phyloP scores from a whole-genome alignment of 164 flowering plant genomes.

The Hamamelis virginiana region DNA sequence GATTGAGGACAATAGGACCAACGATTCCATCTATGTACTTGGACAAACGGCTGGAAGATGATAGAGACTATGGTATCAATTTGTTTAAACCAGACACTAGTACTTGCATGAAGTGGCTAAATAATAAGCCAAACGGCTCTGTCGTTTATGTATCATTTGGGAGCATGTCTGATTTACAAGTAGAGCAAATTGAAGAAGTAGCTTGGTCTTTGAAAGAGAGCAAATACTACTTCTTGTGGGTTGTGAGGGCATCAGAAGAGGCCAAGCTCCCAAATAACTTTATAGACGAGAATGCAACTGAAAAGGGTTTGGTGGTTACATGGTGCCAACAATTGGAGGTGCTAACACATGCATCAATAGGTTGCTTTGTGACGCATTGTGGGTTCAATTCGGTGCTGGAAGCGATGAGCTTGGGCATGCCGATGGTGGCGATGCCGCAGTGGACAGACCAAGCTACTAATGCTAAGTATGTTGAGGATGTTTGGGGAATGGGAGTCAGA shows the following conservation, averaged over 20 bases:
- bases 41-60: slow-evolving; percentile 20
- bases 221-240: no score
- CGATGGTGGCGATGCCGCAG: slow-evolving; percentile 30
- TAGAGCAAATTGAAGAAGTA: slow-evolving; percentile 23
- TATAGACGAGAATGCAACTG: not conserved
- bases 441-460: slow-evolving; percentile 28
- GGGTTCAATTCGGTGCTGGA: slow-evolving; percentile 27
- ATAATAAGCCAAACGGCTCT: slow-evolving; percentile 7
- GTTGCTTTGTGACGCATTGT: no score
- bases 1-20: no score
- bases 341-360: slow-evolving; percentile 15
- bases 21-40: no score
- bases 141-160: no score
- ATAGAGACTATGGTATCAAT: slow-evolving; percentile 19
- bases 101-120: slow-evolving; percentile 21
- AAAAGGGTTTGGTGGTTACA: slow-evolving; percentile 25
- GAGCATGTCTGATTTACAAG: slow-evolving; percentile 5
- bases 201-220: slow-evolving; percentile 16
- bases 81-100: slow-evolving; percentile 9
- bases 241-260: no score
- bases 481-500: slow-evolving; percentile 26
- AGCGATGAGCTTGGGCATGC: slow-evolving; percentile 29
- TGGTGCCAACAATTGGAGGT: slow-evolving; percentile 33
- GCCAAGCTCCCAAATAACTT: slow-evolving; percentile 19
- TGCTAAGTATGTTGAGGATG: slow-evolving; percentile 27